phyloP scores from a whole-genome alignment of 1,284 basidiomycete species.

The Cryptococcus floricola region DNA sequence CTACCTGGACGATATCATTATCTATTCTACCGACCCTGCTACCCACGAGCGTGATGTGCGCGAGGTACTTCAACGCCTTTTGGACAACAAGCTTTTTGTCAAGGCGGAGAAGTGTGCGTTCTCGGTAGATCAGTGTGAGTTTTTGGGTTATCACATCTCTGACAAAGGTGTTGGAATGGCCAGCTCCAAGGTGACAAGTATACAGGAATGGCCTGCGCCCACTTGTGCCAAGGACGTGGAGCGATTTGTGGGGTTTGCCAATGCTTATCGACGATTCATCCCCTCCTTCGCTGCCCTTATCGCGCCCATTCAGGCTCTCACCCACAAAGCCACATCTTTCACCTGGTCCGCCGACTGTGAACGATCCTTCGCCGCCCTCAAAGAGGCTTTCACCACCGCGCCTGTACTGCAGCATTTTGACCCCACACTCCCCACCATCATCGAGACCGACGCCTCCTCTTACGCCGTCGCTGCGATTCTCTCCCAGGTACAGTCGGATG shows the following conservation, averaged over 20 bases:
- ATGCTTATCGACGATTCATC: not conserved
- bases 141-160: slow-evolving; percentile 3
- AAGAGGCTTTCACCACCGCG: not conserved
- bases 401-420: not conserved
- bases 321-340: not conserved
- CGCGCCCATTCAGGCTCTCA: not conserved
- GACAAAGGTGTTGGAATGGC: slow-evolving; percentile 2
- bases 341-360: not conserved
- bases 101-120: slow-evolving; percentile 51
- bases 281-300: not conserved
- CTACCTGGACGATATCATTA: slow-evolving; percentile 47
- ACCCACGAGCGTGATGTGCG: slow-evolving; percentile 32
- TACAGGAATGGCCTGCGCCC: slow-evolving; percentile 1
- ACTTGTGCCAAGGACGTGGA: no score
- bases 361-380: not conserved
- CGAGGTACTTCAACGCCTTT: slow-evolving; percentile 46
- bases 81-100: slow-evolving; percentile 40
- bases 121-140: slow-evolving; percentile 6
- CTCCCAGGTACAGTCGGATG: slow-evolving; percentile 18
- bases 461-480: slow-evolving; percentile 32
- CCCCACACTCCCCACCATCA: not conserved
- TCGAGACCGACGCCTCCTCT: slow-evolving; percentile 42
- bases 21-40: slow-evolving; percentile 51
- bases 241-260: no score
- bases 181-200: slow-evolving; percentile 1